Base-by-base conservation (phyloP, 352 stramenopile genomes). In the Plasmopara viticola region DNA sequence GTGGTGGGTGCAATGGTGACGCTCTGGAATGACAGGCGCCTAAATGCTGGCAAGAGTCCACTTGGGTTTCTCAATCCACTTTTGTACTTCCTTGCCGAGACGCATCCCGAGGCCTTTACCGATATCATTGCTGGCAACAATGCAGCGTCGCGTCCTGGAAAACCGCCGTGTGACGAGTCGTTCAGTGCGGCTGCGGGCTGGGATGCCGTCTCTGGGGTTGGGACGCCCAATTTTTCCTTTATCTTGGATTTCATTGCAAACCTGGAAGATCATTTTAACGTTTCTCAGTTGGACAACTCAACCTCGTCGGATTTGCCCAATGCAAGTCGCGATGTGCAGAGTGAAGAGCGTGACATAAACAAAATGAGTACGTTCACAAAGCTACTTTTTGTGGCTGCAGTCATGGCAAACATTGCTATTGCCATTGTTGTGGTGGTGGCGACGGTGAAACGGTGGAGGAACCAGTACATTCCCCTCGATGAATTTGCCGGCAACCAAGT, bases 51-150 rank as follows among this genome's bases (percentile, higher is more conserved):
- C 25, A 90, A 95, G 42, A 62, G 62, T 18, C 66, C 82, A 6
- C 66, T 97, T 3, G 90, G 90, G 0, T 97, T 97, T 41, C 65
- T 96, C 29, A 94, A 94, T 46, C 78, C 83, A 5, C 57, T 95
- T 35, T 43, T 97, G 4, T 96, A 96, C 62, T 78, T 89, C 38
- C 60, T 94, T 30, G 56, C 69, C 0, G 72, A 90, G 15, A 57
- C 56, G 10, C 51, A 85, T 29, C 58, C 68, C 5, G 49, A 54
- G 2, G 84, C 84, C 13, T 96, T 95, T 62, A 70, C 95, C 40
- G 90, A 97, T 51, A 68, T 97, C 40, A 73, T 92, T 9, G 53
- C 87, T 0, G 89, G 89, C 12, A 87, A 90, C 40, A 96, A 95
- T 59, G 84, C 69, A 29, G 76, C 76, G 1, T 48, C 62, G 9